Base-by-base conservation (phyloP, 179 eudicot species). In the Gypsophila paniculata region DNA sequence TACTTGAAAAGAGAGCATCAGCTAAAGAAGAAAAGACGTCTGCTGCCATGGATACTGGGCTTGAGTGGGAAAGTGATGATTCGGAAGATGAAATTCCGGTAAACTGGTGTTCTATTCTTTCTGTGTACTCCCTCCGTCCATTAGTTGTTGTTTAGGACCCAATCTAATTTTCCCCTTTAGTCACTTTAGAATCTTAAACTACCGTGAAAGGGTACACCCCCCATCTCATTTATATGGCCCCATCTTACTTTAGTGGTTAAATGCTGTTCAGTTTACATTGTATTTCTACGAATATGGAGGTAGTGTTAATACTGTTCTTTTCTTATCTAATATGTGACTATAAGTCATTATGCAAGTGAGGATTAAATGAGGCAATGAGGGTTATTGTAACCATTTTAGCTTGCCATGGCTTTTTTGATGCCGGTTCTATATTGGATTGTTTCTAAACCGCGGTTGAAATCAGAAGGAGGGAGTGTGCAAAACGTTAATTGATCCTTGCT, bases 1-100 rank as follows among this genome's bases (percentile, higher is more conserved):
- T 74, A 79, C 89, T 89, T 61, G 80, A 84, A 75, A 85, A 89
- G 83, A 83, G 75, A 75, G 86, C 79, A 73, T 76, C 79, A 67
- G 23, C 61, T 36, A 89, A 84, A 74, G 91, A 93, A 81, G 90
- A 81, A 74, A 83, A 77, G 78, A 84, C 80, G 62, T 84, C 87
- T 80, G 90, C 88, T 65, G 93, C 93, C 48, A 73, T 89, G 78
- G 98, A 95, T 72, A 96, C 90, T 82, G 97, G 98, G 65, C 73
- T 78, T 79, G 96, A 91, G 69, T 93, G 87, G 90, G 82, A 76
- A 61, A 87, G 97, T 82, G 93, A 91, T 58, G 87, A 86, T 73
- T 89, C 97, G 44, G 93, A 85, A 68, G 89, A 81, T 58, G 98
- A 93, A 46, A 74, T 76, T 75, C 87, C 76, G 61, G 96, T 91